Percentiles rank a stretch among this genome's conserved stretches.
Conservation (phyloP, 2,329 filamentous ascomycete genomes). For the Pleomassaria siparia region DNA sequence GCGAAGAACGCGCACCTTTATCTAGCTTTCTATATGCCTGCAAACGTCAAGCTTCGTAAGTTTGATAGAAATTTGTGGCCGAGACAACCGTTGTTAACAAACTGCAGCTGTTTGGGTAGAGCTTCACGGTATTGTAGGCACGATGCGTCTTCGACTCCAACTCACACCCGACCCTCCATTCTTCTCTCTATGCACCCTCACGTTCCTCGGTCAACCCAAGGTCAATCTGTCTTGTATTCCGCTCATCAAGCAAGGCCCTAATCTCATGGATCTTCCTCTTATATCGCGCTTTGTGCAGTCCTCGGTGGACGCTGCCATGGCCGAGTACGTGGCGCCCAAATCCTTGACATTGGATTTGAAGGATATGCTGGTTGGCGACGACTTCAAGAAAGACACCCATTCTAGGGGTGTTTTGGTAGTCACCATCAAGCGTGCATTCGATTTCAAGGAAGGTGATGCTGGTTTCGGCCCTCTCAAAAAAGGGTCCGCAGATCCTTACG, state of each 20-base stretch:
- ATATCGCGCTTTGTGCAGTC: conserved; percentile 76
- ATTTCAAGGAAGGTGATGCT: conserved; percentile 71
- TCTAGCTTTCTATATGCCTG: conserved; percentile 69
- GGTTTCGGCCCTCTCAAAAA: conserved; percentile 60
- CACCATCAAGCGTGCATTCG: conserved; percentile 65
- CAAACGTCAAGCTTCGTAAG: conserved; percentile 55
- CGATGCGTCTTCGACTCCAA: conserved; percentile 68
- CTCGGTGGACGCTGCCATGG: conserved; percentile 71
- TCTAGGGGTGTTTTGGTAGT: conserved; percentile 67
- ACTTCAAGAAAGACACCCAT: conserved; percentile 74
- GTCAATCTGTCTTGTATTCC: conserved; percentile 71
- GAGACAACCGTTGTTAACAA: conserved; percentile 15
- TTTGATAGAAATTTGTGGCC: conserved; percentile 1
- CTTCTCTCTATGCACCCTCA: conserved; percentile 72
- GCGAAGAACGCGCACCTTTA: conserved; percentile 73
- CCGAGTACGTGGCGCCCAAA: conserved; percentile 76
- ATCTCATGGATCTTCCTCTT: conserved; percentile 74
- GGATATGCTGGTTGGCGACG: conserved; percentile 75
- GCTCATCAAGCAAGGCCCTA: conserved; percentile 67
- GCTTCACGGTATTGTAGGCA: conserved; percentile 70
- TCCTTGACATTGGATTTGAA: conserved; percentile 73
- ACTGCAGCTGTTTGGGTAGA: conserved; percentile 70
- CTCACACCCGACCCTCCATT: conserved; percentile 76
- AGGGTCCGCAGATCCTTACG: conserved; percentile 69
- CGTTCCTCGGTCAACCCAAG: conserved; percentile 74